These are phyloP conservation scores for Ceratonia siliqua DNA, from an alignment of 306 rosid genomes.

Conservation along the genomic window DNA sequence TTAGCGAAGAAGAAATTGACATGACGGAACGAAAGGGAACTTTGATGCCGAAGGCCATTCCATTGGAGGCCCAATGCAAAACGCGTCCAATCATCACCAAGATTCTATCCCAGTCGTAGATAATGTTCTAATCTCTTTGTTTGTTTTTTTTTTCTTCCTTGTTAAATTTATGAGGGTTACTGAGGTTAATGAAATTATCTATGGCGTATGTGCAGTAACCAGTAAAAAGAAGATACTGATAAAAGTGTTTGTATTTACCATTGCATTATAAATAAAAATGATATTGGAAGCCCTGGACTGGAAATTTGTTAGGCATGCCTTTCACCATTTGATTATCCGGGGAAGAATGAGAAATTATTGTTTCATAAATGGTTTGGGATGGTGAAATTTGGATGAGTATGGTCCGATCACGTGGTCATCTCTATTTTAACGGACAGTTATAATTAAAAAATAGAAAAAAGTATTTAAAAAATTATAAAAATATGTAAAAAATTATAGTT, in stretches of 20 bases:
- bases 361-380: too few species aligned
- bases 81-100: constrained; percentile 40
- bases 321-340: background rate
- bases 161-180: background rate
- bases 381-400: too few species aligned
- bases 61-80: constrained; percentile 57
- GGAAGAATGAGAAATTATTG: too few species aligned
- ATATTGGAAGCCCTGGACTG: background rate
- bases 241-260: background rate
- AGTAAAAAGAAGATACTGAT: background rate
- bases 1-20: constrained; percentile 34
- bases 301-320: background rate
- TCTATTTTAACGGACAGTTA: too few species aligned
- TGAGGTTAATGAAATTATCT: background rate
- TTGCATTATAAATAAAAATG: background rate
- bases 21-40: constrained; percentile 45
- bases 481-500: too few species aligned
- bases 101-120: too few species aligned
- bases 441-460: too few species aligned
- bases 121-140: background rate
- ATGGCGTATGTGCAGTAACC: too few species aligned
- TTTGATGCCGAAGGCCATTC: constrained; percentile 43
- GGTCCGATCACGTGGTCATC: too few species aligned
- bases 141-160: background rate
- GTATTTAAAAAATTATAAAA: too few species aligned